Evolutionary conservation across 2,329 filamentous ascomycete species (phyloP).

Genomic region (Leptographium procerum): DNA sequence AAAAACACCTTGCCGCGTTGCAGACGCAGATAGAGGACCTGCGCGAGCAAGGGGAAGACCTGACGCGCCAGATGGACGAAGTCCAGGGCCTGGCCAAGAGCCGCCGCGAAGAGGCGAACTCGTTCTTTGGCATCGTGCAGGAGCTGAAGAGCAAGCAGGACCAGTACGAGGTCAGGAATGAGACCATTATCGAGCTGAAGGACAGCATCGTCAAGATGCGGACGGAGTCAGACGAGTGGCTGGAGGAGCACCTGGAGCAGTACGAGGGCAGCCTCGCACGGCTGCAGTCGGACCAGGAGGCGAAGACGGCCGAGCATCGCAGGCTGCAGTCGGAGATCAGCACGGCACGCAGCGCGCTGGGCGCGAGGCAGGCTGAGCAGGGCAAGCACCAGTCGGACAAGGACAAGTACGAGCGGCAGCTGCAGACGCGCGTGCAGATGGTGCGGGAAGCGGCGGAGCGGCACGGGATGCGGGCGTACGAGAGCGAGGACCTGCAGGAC

Average conservation of each 20-base stretch:
- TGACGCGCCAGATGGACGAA: conserved; percentile 50
- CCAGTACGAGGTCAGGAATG: conserved; percentile 57
- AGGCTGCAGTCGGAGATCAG: conserved; percentile 45
- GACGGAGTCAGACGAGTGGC: conserved; percentile 63
- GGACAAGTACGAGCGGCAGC: conserved; percentile 71
- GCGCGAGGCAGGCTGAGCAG: conserved; percentile 48
- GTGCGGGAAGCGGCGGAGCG: conserved; percentile 66
- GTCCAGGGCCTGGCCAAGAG: conserved; percentile 35
- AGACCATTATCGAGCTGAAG: conserved; percentile 59
- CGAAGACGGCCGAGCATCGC: conserved; percentile 52
- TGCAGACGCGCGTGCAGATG: conserved; percentile 58
- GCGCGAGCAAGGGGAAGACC: conserved; percentile 43
- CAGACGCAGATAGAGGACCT: conserved; percentile 53
- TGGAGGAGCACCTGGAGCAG: conserved; percentile 60
- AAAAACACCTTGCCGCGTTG: conserved; percentile 54
- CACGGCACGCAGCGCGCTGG: conserved; percentile 33
- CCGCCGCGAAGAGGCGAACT: conserved; percentile 61
- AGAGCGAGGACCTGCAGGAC: conserved; percentile 60
- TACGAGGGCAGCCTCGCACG: conserved; percentile 65
- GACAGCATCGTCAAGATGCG: conserved; percentile 61
- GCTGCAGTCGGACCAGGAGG: conserved; percentile 51
- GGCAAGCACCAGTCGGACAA: conserved; percentile 80
- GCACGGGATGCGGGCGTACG: conserved; percentile 76
- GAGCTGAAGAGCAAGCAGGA: conserved; percentile 67
- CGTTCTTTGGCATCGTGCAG: conserved; percentile 63